Evolutionary conservation across 2,329 filamentous ascomycete species (phyloP).

Genomic region (Onygenales sp.): DNA sequence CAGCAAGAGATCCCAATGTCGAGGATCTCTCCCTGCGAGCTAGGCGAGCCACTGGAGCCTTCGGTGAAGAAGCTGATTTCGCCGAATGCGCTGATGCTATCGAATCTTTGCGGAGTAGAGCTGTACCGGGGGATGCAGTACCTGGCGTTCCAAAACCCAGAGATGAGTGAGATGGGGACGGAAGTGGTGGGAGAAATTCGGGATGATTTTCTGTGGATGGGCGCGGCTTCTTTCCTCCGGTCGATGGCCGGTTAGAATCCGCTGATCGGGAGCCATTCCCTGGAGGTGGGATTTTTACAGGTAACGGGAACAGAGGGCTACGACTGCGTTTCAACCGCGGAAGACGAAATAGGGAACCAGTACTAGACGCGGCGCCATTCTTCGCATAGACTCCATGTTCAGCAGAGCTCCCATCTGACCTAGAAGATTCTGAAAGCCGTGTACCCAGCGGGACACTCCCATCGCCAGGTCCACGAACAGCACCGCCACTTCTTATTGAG

Average conservation of each 20-base stretch:
- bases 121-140: constrained; percentile 32
- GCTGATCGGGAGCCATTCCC: constrained; percentile 24
- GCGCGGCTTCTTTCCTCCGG: constrained; percentile 11
- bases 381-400: constrained; percentile 56
- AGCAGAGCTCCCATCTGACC: constrained; percentile 73
- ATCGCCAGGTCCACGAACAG: constrained; percentile 48
- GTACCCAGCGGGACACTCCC: constrained; percentile 56
- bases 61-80: constrained; percentile 43
- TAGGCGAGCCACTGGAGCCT: constrained; percentile 47
- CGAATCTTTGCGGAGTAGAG: constrained; percentile 51
- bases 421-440: constrained; percentile 74
- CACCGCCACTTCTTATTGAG: constrained; percentile 38
- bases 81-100: constrained; percentile 57
- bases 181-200: constrained; percentile 30
- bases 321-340: constrained; percentile 67
- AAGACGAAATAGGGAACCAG: constrained; percentile 70
- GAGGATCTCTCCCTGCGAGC: constrained; percentile 70
- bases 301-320: constrained; percentile 77
- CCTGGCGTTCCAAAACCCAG: constrained; percentile 41
- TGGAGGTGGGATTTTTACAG: constrained; percentile 54
- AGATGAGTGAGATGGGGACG: constrained; percentile 44
- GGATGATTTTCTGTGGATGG: constrained; percentile 19
- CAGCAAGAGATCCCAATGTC: constrained; percentile 74
- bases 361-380: constrained; percentile 54
- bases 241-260: constrained; percentile 5